Evolutionary conservation across 2,329 filamentous ascomycete species (phyloP).

Genomic region (Aspergillus proliferans): DNA sequence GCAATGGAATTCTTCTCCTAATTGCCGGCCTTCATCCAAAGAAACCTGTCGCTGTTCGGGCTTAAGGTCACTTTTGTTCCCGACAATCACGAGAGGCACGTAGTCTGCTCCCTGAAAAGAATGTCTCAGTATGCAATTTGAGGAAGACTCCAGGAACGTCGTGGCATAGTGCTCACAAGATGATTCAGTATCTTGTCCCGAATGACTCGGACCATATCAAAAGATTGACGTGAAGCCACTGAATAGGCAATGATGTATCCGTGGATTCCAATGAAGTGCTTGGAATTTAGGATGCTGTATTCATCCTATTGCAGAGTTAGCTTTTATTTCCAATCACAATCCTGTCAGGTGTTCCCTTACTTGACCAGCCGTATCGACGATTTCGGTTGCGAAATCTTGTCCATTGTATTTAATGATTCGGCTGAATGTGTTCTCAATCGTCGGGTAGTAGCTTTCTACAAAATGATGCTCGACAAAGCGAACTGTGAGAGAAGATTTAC

Average conservation of each 20-base stretch:
- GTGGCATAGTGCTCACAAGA: conserved; percentile 53
- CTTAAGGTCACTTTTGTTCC: conserved; percentile 92
- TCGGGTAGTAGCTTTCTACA: conserved; percentile 98
- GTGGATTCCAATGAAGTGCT: conserved; percentile 98
- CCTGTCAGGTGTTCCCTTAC: conserved; percentile 41
- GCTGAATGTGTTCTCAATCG: conserved; percentile 98
- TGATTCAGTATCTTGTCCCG: conserved; percentile 97
- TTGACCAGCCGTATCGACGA: conserved; percentile 96
- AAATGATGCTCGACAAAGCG: conserved; percentile 97
- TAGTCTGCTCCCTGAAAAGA: conserved; percentile 70
- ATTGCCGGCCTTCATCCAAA: conserved; percentile 73
- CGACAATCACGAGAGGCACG: conserved; percentile 89
- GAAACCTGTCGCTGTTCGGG: conserved; percentile 90
- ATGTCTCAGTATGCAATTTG: conserved; percentile 3
- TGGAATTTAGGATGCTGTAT: conserved; percentile 96
- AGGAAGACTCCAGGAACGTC: not conserved
- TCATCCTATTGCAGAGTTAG: conserved; percentile 62
- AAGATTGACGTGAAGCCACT: conserved; percentile 87
- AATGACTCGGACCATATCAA: conserved; percentile 96
- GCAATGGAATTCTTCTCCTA: conserved; percentile 82
- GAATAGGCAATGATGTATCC: conserved; percentile 98
- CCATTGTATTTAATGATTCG: conserved; percentile 89
- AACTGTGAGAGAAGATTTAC: conserved; percentile 94
- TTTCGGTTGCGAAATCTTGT: conserved; percentile 91
- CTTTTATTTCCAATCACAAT: conserved; percentile 2